Evolutionary conservation across 2,329 filamentous ascomycete species (phyloP), one percentile per base, ranked within the genome.

Genomic region (Cyphellophora europaea): DNA sequence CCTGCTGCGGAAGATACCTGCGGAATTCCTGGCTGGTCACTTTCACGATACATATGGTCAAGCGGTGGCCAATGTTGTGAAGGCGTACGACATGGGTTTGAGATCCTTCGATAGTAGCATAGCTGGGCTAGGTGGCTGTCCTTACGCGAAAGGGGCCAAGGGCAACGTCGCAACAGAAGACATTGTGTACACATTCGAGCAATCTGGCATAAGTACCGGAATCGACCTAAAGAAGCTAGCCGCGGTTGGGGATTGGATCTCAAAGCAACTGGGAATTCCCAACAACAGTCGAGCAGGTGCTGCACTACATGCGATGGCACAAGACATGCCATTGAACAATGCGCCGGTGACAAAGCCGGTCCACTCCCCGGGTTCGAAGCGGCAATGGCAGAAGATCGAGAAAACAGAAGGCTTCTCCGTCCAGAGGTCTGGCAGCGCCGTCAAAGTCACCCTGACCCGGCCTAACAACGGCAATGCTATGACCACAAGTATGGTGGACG

Each of bases 31-130:
- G 8, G 82, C 83, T 0, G 76, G 88, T 63, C 85, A 93, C 57
- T 89, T 93, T 52, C 85, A 93, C 56, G 83, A 93, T 53, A 93
- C 85, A 2, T 89, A 87, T 53, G 85, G 84, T 1, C 80, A 87
- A 62, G 85, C 84, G 2, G 65, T 89, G 12, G 80, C 86, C 6
- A 93, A 93, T 53, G 79, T 79, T 5, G 75, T 82, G 5, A 77
- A 87, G 1, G 77, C 79, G 25, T 69, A 89, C 17, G 80, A 86
- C 53, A 74, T 82, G 47, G 85, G 85, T 0, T 72, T 93, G 28
- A 64, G 82, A 19, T 82, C 74, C 0, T 91, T 91, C 54, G 85
- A 93, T 53, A 74, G 74, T 44, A 82, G 81, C 35, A 82, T 91
- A 1, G 82, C 75, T 2, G 85, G 85, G 0, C 65, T 93, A 1